Evolutionary conservation across 1,284 basidiomycete genomes (phyloP).

Genomic region (Cutaneotrichosporon cutaneum): DNA sequence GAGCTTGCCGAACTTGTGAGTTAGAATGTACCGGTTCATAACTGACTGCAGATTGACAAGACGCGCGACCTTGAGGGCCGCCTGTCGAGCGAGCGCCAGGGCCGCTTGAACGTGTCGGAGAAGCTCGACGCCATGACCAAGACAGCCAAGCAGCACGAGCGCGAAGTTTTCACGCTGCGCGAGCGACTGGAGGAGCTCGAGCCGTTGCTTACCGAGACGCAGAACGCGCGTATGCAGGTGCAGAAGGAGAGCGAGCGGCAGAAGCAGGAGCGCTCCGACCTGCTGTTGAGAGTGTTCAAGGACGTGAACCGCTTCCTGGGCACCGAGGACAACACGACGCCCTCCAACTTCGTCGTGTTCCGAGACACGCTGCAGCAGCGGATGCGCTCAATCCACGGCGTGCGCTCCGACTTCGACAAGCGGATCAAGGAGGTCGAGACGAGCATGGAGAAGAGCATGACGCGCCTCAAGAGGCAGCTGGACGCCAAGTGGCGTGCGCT

Average conservation of each 20-base stretch:
- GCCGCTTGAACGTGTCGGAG: constrained; percentile 75
- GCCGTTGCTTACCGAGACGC: constrained; percentile 76
- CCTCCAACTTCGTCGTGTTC: constrained; percentile 85
- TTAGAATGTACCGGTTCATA: constrained; percentile 19
- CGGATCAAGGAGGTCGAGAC: constrained; percentile 76
- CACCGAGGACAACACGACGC: constrained; percentile 58
- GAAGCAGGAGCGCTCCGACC: constrained; percentile 84
- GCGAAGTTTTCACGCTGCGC: constrained; percentile 62
- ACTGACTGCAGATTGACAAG: constrained; percentile 59
- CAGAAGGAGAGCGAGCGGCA: constrained; percentile 85
- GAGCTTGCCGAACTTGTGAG: constrained; percentile 63
- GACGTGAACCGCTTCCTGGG: constrained; percentile 93
- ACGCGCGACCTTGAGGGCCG: constrained; percentile 73
- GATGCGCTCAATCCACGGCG: constrained; percentile 75
- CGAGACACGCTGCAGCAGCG: constrained; percentile 82
- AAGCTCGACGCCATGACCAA: constrained; percentile 73
- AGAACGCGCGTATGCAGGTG: constrained; percentile 66
- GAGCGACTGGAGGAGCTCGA: constrained; percentile 72
- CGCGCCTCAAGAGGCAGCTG: constrained; percentile 79
- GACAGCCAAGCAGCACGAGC: constrained; percentile 64
- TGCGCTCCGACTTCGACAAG: constrained; percentile 82
- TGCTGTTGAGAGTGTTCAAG: constrained; percentile 88
- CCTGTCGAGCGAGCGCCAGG: constrained; percentile 77
- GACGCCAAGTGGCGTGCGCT: constrained; percentile 87
- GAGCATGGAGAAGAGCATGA: constrained; percentile 44